Percentiles rank a stretch among this genome's conserved stretches.
phyloP scores from a whole-genome alignment of 2,329 filamentous ascomycete species.

The Boeremia lycopersici region DNA sequence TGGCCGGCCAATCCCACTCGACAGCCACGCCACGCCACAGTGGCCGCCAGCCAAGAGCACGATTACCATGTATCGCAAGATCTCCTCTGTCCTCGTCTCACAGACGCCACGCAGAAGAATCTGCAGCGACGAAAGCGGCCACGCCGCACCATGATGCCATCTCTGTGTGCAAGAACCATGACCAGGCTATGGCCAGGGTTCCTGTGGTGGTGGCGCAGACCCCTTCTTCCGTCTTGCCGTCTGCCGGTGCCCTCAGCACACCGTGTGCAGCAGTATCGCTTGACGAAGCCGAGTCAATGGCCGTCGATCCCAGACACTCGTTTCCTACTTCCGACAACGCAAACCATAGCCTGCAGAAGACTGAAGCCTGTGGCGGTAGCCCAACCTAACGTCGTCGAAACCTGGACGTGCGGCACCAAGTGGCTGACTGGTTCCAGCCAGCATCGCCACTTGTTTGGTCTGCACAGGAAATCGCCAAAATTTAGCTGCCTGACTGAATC shows the following conservation, averaged over 20 bases:
- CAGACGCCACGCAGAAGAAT: constrained; percentile 7
- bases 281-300: not conserved
- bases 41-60: constrained; percentile 1
- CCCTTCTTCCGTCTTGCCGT: constrained; percentile 15
- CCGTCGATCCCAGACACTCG: not conserved
- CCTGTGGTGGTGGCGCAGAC: constrained; percentile 1
- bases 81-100: not conserved
- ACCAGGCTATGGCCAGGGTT: not conserved
- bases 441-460: not conserved
- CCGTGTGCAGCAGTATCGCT: not conserved
- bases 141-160: not conserved
- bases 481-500: not conserved
- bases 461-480: not conserved
- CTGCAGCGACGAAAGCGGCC: constrained; percentile 8
- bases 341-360: not conserved
- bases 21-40: constrained; percentile 5
- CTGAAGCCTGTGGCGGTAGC: not conserved
- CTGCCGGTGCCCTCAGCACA: not conserved
- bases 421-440: not conserved
- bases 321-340: not conserved
- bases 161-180: not conserved
- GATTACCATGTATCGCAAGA: constrained; percentile 6
- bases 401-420: not conserved
- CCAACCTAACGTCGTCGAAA: not conserved
- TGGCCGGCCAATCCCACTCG: not conserved